Evolutionary conservation across 2,329 filamentous ascomycete species (phyloP), one percentile per base, ranked within the genome.

Genomic region (Xylaria sp.): DNA sequence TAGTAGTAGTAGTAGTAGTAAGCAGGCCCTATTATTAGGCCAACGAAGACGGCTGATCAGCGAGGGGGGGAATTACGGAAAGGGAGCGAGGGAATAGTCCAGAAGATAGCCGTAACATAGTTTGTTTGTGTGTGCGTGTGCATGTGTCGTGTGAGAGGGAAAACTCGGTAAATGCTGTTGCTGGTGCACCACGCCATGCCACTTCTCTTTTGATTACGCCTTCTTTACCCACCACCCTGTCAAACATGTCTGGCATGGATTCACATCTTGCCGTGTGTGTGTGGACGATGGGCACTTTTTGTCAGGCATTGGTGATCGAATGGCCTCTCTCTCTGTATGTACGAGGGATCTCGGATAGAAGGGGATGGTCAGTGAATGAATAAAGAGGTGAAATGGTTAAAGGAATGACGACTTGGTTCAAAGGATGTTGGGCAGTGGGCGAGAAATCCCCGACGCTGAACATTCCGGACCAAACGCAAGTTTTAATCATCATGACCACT

Each of bases 101-200:
- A 9, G 28, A 4, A 31, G 28, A 31, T 9, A 31, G 28, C 28
- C 40, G 45, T 35, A 51, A 51, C 15, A 23, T 51, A 25, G 49
- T 60, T 59, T 63, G 56, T 53, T n/a, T n/a, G n/a, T n/a, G n/a
- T n/a, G n/a, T n/a, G n/a, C n/a, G n/a, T n/a, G n/a, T n/a, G n/a
- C n/a, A n/a, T n/a, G n/a, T n/a, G n/a, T n/a, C n/a, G 62, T 61
- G 54, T 51, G 62, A 54, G 66, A 69, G 66, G 60, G 56, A 69
- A 68, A 68, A 68, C 66, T 62, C 62, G 69, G 68, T 67, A 65
- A 62, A 65, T 67, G 63, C 63, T n/a, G n/a, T n/a, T n/a, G n/a
- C n/a, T n/a, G n/a, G n/a, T n/a, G n/a, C 65, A 67, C 65, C 52
- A 49, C 64, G 62, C 60, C 60, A 65, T 65, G 53, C 47, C 57